Evolutionary conservation across 768 basidiomycete species (phyloP).

Genomic region (Rhodocollybia butyracea): DNA sequence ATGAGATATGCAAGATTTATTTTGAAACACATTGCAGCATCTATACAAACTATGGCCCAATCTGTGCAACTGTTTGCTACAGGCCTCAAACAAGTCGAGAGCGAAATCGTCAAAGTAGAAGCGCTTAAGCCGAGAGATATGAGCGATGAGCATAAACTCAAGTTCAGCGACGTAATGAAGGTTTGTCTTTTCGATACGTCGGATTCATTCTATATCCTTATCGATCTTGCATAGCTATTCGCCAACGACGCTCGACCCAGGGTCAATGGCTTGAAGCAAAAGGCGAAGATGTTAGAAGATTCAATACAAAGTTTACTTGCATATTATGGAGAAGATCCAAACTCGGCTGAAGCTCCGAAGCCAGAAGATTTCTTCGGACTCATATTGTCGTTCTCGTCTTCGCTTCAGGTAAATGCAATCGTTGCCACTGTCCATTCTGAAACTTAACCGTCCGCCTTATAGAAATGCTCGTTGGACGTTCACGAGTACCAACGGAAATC

Average conservation of each 20-base stretch:
- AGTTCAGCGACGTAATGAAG: constrained; percentile 69
- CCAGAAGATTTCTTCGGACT: constrained; percentile 82
- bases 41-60: constrained; percentile 61
- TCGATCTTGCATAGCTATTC: constrained; percentile 40
- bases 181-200: constrained; percentile 26
- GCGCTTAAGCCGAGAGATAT: too few species aligned
- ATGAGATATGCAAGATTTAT: not conserved
- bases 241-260: constrained; percentile 43
- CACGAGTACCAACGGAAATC: constrained; percentile 45
- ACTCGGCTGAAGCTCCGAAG: constrained; percentile 60
- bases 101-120: constrained; percentile 48
- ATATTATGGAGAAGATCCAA: constrained; percentile 79
- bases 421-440: not conserved
- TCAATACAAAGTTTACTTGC: constrained; percentile 58
- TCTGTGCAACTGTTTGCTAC: constrained; percentile 54
- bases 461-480: constrained; percentile 74
- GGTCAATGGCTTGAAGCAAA: constrained; percentile 63
- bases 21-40: constrained; percentile 44
- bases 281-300: constrained; percentile 51
- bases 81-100: constrained; percentile 55
- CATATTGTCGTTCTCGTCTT: constrained; percentile 70
- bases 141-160: too few species aligned
- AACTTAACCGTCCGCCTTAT: constrained; percentile 6
- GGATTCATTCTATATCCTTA: not conserved
- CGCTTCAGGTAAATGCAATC: constrained; percentile 51